Evolutionary conservation across 225 moss, liverwort and hornwort species (phyloP), one percentile per base, ranked within the genome.

Genomic region (Physcomitrellopsis africana): DNA sequence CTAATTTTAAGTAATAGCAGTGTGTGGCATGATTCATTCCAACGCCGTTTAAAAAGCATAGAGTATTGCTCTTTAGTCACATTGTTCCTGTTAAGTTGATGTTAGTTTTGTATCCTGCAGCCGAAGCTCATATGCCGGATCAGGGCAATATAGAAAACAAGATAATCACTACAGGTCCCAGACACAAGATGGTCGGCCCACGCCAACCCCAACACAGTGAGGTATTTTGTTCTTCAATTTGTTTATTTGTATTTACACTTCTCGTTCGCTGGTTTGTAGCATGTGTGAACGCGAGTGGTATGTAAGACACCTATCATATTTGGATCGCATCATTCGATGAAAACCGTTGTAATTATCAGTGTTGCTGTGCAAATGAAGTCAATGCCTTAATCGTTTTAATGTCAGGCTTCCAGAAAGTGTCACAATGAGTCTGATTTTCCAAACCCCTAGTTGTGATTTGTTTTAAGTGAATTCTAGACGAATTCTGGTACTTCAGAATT

Each of bases 141-240:
- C 87, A 68, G 87, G 87, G 26, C 86, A 79, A 54, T 81, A 85
- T 70, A 88, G 79, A 69, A 92, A 86, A 71, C 89, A 87, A 84
- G 92, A 90, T 11, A 83, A 83, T 52, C 86, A 86, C 43, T 74
- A 81, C 43, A 89, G 89, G 81, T 80, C 89, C 59, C 89, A 89
- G 54, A 79, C 77, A 45, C 91, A 92, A 75, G 87, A 92, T 69
- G 76, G 87, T 59, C 80, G 82, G 43, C 74, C 84, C 61, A 67
- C 78, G 61, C 44, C 87, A 8, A 77, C 83, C 53, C 70, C 67
- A 63, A 58, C 85, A 72, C 82, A 82, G 67, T 81, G 75, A 85
- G 81, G 84, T 82, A 81, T 69, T 11, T 60, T 27, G 24, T 17
- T 17, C 54, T 55, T 18, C 54, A 55, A 16, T 55, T 17, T 17